Evolutionary conservation across 2,329 filamentous ascomycete species (phyloP).

Genomic region (Lachnellula cervina): DNA sequence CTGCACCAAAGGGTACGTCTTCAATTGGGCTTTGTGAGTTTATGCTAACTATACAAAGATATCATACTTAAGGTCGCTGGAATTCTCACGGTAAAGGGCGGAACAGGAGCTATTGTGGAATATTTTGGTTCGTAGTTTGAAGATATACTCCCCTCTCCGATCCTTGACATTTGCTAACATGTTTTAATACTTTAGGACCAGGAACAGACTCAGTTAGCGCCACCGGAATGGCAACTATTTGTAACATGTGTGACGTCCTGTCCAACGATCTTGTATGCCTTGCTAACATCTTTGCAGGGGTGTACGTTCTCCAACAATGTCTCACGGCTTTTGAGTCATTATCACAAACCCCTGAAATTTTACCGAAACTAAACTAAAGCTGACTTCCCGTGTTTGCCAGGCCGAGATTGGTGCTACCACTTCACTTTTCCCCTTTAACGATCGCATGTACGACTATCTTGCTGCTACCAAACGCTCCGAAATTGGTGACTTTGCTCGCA

Average conservation of each 20-base stretch:
- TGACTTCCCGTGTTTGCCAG: constrained; percentile 14
- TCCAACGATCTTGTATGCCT: constrained; percentile 21
- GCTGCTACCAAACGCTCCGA: constrained; percentile 81
- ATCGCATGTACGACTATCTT: constrained; percentile 96
- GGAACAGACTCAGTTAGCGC: no score
- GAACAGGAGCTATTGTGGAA: constrained; percentile 85
- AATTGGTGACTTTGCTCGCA: constrained; percentile 84
- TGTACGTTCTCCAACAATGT: not conserved
- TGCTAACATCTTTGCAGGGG: not conserved
- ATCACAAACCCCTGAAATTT: not conserved
- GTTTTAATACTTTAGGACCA: constrained; percentile 47
- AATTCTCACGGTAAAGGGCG: constrained; percentile 95
- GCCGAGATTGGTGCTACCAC: constrained; percentile 82
- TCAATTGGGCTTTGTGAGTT: constrained; percentile 3
- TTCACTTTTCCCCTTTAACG: constrained; percentile 95
- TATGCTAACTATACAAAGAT: constrained; percentile 46
- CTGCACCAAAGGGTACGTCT: constrained; percentile 76
- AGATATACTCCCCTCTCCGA: no score
- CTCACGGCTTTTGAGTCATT: not conserved
- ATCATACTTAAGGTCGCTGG: constrained; percentile 97
- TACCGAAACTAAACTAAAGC: not conserved
- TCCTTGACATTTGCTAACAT: not conserved
- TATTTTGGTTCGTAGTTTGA: constrained; percentile 51
- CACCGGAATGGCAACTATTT: constrained; percentile 85
- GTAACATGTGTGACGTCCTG: constrained; percentile 48